These are phyloP conservation scores for Pseudonitzschia multistriata DNA, from an alignment of 108 stramenopile species.

Conservation along the genomic window DNA sequence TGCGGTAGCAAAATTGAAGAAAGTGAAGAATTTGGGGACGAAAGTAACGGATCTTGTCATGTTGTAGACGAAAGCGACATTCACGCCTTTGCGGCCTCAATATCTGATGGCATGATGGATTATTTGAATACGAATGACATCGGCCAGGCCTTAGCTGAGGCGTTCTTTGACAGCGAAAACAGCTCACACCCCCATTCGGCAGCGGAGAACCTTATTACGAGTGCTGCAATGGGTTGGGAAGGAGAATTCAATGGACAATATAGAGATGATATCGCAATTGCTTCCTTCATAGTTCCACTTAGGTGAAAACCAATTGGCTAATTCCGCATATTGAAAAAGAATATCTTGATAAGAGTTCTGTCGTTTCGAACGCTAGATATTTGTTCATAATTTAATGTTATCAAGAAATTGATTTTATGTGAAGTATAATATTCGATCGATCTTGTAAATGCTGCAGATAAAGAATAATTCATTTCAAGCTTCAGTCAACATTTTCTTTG, in stretches of 20 bases:
- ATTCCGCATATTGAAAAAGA: not conserved
- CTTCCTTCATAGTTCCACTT: constrained; percentile 24
- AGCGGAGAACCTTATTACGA: constrained; percentile 61
- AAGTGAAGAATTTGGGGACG: constrained; percentile 8
- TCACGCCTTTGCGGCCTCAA: constrained; percentile 68
- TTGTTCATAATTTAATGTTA: not conserved
- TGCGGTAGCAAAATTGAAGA: not conserved
- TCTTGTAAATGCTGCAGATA: not conserved
- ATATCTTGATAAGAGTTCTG: not conserved
- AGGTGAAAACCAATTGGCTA: not conserved
- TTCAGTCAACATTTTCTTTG: constrained; percentile 49
- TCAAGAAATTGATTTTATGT: too few relatives aligned
- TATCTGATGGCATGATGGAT: constrained; percentile 87
- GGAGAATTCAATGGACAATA: constrained; percentile 58
- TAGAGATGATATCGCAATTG: constrained; percentile 84
- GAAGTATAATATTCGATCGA: too few relatives aligned
- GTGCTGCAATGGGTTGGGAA: constrained; percentile 76
- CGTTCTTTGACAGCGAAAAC: constrained; percentile 46
- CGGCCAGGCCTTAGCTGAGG: constrained; percentile 50
- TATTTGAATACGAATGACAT: constrained; percentile 54
- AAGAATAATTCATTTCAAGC: not conserved
- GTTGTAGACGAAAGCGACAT: constrained; percentile 42
- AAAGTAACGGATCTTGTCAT: constrained; percentile 17
- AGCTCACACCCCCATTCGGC: constrained; percentile 57
- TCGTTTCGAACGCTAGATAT: not conserved